Base-by-base conservation (phyloP, 352 stramenopile species). In the Phytophthora cajani region DNA sequence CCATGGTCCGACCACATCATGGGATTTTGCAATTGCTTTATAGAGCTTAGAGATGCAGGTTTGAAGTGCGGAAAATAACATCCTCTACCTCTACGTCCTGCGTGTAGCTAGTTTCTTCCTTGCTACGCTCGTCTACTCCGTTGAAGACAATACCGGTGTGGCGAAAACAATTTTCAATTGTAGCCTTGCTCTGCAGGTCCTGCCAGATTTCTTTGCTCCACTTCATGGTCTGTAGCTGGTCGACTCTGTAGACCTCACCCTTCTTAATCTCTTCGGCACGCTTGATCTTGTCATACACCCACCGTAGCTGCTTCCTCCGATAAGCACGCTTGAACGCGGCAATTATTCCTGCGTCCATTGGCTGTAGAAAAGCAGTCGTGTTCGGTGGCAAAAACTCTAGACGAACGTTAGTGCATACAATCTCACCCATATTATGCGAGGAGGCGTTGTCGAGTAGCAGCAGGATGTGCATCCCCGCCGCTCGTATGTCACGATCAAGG, bases 131-230 rank as follows among this genome's bases (percentile, higher is more conserved):
- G 38, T 64, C 46, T 40, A 61, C 46, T n/a, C 36, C 64, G 21
- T 59, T 58, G 36, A 62, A 69, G 9, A 47, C 19, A n/a, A 58
- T 69, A 12, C 30, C 42, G 12, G 52, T 69, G 30, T 65, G 54
- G 16, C 64, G 47, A 16, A 71, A 71, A n/a, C 56, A 65, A 19
- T 64, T 65, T 50, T 19, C 23, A 33, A 69, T 53, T 36, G 38
- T 44, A n/a, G 38, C 0, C 38, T 44, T n/a, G 38, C 11, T 12
- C 11, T 44, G 38, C 5, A 44, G 14, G 0, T n/a, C 38, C 38
- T 44, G 14, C 38, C 38, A 44, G 5, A 44, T 44, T 5, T 44
- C 38, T 44, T 44, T n/a, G 14, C 36, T 17, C 30, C 30, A 33
- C 30, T 36, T 36, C 30, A 36, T 11, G 0, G 30, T 7, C 8